A percentile compares a stretch with the other conserved stretches of the same genome.
Conservation (phyloP, 768 basidiomycete species). For the Kwoniella botswanensis region DNA sequence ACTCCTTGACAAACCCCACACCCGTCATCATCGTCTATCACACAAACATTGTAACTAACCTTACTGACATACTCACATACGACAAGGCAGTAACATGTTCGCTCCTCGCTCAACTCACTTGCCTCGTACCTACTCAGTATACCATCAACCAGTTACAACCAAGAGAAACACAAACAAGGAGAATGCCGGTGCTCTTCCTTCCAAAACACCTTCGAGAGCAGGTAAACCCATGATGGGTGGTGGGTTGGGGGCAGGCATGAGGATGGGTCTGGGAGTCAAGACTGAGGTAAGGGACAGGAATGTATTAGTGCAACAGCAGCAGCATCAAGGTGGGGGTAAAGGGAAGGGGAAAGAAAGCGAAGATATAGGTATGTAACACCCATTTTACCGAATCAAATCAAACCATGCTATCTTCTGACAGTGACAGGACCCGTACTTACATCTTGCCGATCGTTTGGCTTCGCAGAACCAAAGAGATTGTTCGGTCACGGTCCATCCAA, state of each 20-base stretch:
- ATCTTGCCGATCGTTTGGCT: neutral
- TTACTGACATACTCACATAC: neutral
- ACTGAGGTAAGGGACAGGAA: constrained; percentile 48
- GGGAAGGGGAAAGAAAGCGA: constrained; percentile 41
- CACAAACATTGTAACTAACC: no score
- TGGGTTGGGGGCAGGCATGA: constrained; percentile 21
- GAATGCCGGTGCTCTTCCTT: constrained; percentile 41
- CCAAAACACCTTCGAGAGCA: constrained; percentile 47
- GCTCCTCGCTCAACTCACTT: constrained; percentile 36
- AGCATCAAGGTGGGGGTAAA: constrained; percentile 9
- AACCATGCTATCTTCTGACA: neutral
- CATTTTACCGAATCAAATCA: neutral
- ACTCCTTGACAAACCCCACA: no score
- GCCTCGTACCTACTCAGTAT: constrained; percentile 28
- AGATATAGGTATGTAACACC: constrained; percentile 46
- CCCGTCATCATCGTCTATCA: no score
- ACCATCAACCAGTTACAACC: constrained; percentile 27
- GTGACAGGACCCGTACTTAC: no score
- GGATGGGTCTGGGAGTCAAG: constrained; percentile 35
- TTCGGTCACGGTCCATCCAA: constrained; percentile 38
- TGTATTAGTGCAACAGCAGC: constrained; percentile 14
- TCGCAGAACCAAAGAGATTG: constrained; percentile 46
- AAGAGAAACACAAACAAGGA: constrained; percentile 48
- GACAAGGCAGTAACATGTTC: constrained; percentile 35
- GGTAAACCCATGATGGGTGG: constrained; percentile 10